Base-by-base conservation (phyloP, 352 stramenopile species). In the Phytophthora melonis region DNA sequence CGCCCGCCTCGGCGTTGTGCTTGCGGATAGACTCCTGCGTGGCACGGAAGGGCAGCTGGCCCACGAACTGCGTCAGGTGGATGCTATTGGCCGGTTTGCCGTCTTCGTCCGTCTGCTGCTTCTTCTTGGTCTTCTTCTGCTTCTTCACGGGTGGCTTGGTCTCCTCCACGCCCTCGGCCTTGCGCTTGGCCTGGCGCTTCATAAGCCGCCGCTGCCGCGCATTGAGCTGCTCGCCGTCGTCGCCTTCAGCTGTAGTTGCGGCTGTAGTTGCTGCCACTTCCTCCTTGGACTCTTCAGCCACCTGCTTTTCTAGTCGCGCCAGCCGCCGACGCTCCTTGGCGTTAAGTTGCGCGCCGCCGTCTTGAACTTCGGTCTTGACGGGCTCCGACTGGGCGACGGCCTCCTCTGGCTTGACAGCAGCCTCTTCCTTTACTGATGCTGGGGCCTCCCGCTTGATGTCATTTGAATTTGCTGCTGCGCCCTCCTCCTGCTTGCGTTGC, bases 41-140 rank as follows among this genome's bases (percentile, higher is more conserved):
- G 50, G 88, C 88, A 19, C 83, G 88, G 74, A 82, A 96, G 27
- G 90, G 90, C 34, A 96, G 68, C 66, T 96, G 90, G 0, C 90
- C 90, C 50, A 96, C 81, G 61, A 96, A 96, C 16, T 95, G 82
- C 60, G 90, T 95, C 69, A 96, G 75, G 65, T 96, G 88, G 79
- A 95, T 95, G 68, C 89, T 89, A 65, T 89, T 91, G 43, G 54
- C 59, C 16, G 74, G 45, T 5, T 77, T 68, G 41, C 55, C 71
- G 3, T 80, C 78, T 16, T 58, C 70, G 2, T 67, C 69, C 9
- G 63, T 70, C 18, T 50, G 34, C 5, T 66, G 39, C 53, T 90
- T 87, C 77, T 91, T 89, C 41, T 80, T 71, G 10, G 66, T 30
- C 5, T 69, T 73, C 39, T 76, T 62, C 41, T 67, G 73, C 47